These are phyloP conservation scores for Stachybotrys chartarum DNA, from an alignment of 2,329 filamentous ascomycete species.

Conservation along the genomic window DNA sequence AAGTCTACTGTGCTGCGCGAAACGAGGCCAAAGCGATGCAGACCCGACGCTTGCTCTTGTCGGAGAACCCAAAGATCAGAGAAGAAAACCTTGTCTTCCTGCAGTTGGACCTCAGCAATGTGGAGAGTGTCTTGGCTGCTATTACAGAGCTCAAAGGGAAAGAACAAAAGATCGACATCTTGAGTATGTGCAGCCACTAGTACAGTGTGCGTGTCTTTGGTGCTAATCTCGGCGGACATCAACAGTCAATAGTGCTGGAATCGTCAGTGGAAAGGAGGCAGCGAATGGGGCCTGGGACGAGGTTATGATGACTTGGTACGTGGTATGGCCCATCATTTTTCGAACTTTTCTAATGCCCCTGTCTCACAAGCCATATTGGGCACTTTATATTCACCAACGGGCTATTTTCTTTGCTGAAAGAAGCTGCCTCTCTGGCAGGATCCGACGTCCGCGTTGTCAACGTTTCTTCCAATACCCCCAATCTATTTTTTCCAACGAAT, in stretches of 20 bases:
- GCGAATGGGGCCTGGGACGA: constrained; percentile 13
- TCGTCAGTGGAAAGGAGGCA: background rate
- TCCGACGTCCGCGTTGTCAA: constrained; percentile 18
- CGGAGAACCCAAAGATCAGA: constrained; percentile 5
- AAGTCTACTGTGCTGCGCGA: constrained; percentile 16
- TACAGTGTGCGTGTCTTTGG: background rate
- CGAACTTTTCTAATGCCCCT: background rate
- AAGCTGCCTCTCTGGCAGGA: constrained; percentile 5
- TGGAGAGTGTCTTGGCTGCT: constrained; percentile 11
- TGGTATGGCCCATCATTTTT: background rate
- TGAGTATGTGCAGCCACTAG: constrained; percentile 10
- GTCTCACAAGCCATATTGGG: constrained; percentile 16
- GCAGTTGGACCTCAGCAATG: constrained; percentile 13
- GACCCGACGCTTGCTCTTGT: constrained; percentile 3
- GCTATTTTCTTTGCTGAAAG: constrained; percentile 17
- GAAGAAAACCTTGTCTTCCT: constrained; percentile 9
- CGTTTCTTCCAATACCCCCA: constrained; percentile 10
- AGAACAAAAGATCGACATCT: constrained; percentile 16
- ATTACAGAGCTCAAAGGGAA: constrained; percentile 9
- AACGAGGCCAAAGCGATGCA: constrained; percentile 10
- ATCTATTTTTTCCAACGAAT: constrained; percentile 8
- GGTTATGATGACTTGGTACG: constrained; percentile 14
- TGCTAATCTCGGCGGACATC: background rate
- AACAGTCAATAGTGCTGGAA: constrained; percentile 17
- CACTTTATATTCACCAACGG: constrained; percentile 17